Evolutionary conservation across 768 basidiomycete species (phyloP).

Genomic region (Xerocomus brunneocitrinus): DNA sequence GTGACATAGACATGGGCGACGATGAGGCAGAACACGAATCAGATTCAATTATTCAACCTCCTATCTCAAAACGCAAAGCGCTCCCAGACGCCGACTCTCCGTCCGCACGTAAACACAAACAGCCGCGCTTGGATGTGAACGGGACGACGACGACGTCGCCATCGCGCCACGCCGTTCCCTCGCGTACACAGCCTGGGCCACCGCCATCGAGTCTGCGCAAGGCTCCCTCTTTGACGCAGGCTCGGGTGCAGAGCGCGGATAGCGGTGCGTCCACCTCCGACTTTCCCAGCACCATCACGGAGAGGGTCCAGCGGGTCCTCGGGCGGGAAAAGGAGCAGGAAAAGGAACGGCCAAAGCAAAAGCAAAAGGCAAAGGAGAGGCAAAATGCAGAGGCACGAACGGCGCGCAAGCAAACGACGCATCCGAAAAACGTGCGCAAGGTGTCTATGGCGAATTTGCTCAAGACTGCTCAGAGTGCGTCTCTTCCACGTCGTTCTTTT

Average conservation of each 20-base stretch:
- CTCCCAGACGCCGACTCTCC: neutral
- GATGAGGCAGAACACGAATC: conserved; percentile 16
- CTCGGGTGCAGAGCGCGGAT: neutral
- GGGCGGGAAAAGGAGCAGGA: conserved; percentile 3
- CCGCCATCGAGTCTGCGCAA: neutral
- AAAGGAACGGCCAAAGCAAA: neutral
- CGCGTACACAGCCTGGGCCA: conserved; percentile 10
- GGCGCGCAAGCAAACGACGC: conserved; percentile 14
- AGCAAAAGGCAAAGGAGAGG: neutral
- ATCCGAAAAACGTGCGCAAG: conserved; percentile 2
- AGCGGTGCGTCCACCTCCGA: conserved; percentile 15
- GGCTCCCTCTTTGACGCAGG: neutral
- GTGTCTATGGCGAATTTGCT: conserved; percentile 15
- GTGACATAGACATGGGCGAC: conserved; percentile 18
- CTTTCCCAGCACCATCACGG: conserved; percentile 15
- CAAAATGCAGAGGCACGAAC: neutral
- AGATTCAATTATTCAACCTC: neutral
- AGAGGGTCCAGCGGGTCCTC: conserved; percentile 6
- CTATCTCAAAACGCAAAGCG: conserved; percentile 28
- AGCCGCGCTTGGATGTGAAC: conserved; percentile 14
- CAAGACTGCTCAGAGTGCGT: conserved; percentile 18
- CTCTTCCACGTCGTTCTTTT: neutral
- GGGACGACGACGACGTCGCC: neutral
- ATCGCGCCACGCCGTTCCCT: neutral
- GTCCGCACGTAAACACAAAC: conserved; percentile 13